Percentiles rank a stretch among this genome's conserved stretches.
These are phyloP conservation scores for Talaromyces sp. DNA, from an alignment of 2,329 filamentous ascomycete genomes.

Conservation along the genomic window DNA sequence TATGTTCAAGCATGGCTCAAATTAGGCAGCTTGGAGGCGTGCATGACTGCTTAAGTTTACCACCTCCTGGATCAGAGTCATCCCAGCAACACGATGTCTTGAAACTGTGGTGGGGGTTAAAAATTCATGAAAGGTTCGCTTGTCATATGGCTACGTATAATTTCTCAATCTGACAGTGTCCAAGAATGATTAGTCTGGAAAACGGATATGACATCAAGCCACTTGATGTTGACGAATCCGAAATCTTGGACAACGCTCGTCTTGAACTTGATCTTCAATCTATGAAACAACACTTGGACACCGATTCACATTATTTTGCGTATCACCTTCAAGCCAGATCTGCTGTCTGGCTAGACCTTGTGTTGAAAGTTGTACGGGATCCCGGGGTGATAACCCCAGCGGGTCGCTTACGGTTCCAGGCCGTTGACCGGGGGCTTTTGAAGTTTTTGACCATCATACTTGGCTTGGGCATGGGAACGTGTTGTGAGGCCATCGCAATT, in stretches of 20 bases:
- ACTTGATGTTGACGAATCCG: background rate
- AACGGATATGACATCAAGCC: conserved; percentile 9
- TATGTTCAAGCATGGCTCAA: conserved; percentile 12
- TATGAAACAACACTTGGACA: background rate
- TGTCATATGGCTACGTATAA: background rate
- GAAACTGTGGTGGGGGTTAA: conserved; percentile 9
- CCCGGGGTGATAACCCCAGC: background rate
- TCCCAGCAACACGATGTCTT: background rate
- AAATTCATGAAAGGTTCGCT: conserved; percentile 11
- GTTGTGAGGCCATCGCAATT: conserved; percentile 12
- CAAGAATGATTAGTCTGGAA: conserved; percentile 13
- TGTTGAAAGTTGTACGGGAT: conserved; percentile 2
- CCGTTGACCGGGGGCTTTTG: conserved; percentile 5
- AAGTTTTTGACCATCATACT: conserved; percentile 1
- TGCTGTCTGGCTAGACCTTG: conserved; percentile 10
- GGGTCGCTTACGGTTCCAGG: conserved; percentile 4
- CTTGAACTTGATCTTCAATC: background rate
- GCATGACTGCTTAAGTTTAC: background rate
- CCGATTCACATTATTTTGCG: background rate
- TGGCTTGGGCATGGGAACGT: conserved; percentile 1
- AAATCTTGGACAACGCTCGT: conserved; percentile 2
- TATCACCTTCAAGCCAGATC: conserved; percentile 13
- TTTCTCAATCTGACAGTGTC: background rate
- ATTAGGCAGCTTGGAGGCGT: background rate
- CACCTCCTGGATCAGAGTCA: background rate